Conservation (phyloP, 1,139 yeast genomes). For the Geotrichum klebahnii region DNA sequence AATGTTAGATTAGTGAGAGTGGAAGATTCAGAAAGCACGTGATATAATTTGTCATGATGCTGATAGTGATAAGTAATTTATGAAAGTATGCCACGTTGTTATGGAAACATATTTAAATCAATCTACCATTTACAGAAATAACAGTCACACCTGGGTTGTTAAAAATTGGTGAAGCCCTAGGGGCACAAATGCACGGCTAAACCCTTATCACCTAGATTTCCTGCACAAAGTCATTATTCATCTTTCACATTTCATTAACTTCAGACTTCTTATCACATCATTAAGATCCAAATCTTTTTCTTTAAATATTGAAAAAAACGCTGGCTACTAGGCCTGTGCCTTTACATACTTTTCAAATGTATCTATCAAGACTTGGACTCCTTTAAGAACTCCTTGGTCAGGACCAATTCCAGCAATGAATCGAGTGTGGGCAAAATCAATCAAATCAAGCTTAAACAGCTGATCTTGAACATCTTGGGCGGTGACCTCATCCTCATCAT, state of each 20-base stretch:
- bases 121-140: neutral
- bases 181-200: too few relatives aligned
- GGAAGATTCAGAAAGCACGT: neutral
- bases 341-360: slow-evolving; percentile 23
- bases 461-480: slow-evolving; percentile 31
- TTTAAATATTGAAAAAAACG: neutral
- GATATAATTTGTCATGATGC: too few relatives aligned
- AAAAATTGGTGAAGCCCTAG: too few relatives aligned
- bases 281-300: neutral
- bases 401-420: slow-evolving; percentile 60
- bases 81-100: neutral
- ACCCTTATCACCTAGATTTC: too few relatives aligned
- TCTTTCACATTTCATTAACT: too few relatives aligned
- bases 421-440: slow-evolving; percentile 88
- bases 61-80: too few relatives aligned
- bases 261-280: neutral
- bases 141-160: neutral
- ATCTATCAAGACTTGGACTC: slow-evolving; percentile 58
- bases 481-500: slow-evolving; percentile 31
- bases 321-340: neutral
- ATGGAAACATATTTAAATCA: neutral
- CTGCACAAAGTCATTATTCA: too few relatives aligned
- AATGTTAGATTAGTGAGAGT: neutral
- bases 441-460: slow-evolving; percentile 57
- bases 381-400: slow-evolving; percentile 66